Evolutionary conservation across 2,329 filamentous ascomycete species (phyloP), one percentile per base, ranked within the genome.

Genomic region (Chalaropsis thielavioides): DNA sequence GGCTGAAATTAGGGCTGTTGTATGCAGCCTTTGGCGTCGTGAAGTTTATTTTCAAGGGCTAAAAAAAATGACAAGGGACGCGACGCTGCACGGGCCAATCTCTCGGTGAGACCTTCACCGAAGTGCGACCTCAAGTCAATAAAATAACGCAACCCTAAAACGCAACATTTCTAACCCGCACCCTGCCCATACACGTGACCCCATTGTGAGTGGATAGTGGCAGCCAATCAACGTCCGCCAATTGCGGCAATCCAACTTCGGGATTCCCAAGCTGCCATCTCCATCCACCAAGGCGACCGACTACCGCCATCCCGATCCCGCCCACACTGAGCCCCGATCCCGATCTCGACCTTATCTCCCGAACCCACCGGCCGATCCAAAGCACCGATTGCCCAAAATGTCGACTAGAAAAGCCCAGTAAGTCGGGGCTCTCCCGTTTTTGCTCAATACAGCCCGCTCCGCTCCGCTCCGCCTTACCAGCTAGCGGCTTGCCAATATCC

Each of bases 381-480:
- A 56, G 31, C 15, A 56, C 38, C 35, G 64, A 70, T 67, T 71
- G 69, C 43, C 68, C 68, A 76, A 65, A 68, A 78, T 78, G 76
- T 71, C 76, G 70, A 71, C 73, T 68, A 75, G 76, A 75, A 72
- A 75, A 71, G 67, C 76, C 68, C 72, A 76, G 76, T 78, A 75
- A 64, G 76, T 76, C 54, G 40, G 13, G 54, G 27, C 54, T 38
- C 15, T 6, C n/a, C 54, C 54, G 17, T 2, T 35, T 38, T 19
- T 41, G 3, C 62, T 31, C 43, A 11, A 11, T 27, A 51, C 24
- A 51, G 59, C 54, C 31, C 0, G 5, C 38, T 62, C 27, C 0
- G 5, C 38, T 62, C 27, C 43, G 15, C 6, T 49, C n/a, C 24
- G 35, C 27, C 5, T n/a, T n/a, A n/a, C n/a, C 62, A 27, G 15